phyloP scores from a whole-genome alignment of 169 alveolate species.

The Eimeria praecox region DNA sequence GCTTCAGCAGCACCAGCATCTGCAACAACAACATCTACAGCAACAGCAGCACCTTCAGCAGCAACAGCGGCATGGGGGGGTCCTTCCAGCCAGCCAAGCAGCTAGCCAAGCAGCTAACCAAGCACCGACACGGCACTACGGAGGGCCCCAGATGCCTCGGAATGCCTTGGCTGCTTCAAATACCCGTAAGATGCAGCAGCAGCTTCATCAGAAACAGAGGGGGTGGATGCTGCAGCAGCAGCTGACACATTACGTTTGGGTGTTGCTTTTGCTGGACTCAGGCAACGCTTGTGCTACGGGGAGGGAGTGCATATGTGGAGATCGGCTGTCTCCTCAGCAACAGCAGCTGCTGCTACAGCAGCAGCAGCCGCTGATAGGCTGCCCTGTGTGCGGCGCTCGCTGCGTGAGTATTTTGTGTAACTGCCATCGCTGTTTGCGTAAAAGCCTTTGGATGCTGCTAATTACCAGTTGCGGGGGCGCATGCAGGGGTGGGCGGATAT shows the following conservation, averaged over 20 bases:
- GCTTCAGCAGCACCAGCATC: conserved; percentile 46
- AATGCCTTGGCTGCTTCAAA: conserved; percentile 26
- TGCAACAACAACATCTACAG: neutral
- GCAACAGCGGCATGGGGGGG: conserved; percentile 2
- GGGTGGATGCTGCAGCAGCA: neutral
- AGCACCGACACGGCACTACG: conserved; percentile 7
- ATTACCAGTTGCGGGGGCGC: neutral
- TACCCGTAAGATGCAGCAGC: conserved; percentile 27
- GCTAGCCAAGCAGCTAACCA: neutral
- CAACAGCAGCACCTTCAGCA: conserved; percentile 41
- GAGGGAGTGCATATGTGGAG: conserved; percentile 28
- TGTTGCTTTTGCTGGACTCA: neutral
- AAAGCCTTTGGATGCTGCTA: neutral
- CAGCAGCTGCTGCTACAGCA: conserved; percentile 59
- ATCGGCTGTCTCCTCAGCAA: conserved; percentile 44
- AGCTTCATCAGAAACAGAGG: neutral
- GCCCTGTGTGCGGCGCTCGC: conserved; percentile 4
- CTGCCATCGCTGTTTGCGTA: too few relatives aligned
- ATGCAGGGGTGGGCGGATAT: neutral
- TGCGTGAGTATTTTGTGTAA: neutral
- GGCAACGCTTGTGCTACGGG: conserved; percentile 27
- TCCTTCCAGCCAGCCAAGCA: conserved; percentile 35
- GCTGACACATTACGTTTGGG: neutral
- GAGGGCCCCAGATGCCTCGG: conserved; percentile 27
- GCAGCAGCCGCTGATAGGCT: conserved; percentile 53